Percentiles rank a stretch among this genome's conserved stretches.
Evolutionary conservation across 2,329 filamentous ascomycete genomes (phyloP).

Genomic region (Elsinoe ampelina): DNA sequence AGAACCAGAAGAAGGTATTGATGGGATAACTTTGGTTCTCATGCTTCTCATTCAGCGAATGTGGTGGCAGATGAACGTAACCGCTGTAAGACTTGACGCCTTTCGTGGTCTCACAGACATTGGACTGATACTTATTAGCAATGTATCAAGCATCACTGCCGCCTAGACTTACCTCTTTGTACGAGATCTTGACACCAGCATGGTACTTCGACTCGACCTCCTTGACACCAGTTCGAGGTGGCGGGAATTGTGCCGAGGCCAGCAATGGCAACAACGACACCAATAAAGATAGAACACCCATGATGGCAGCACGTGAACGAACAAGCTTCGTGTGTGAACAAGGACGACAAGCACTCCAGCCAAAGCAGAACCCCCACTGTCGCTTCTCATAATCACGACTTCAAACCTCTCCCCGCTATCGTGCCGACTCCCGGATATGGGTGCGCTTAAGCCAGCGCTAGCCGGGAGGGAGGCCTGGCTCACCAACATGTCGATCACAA

Average conservation of each 20-base stretch:
- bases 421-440: not conserved
- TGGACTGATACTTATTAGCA: slow-evolving; percentile 14
- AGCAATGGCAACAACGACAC: slow-evolving; percentile 8
- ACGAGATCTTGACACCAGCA: slow-evolving; percentile 37
- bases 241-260: slow-evolving; percentile 29
- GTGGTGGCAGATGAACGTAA: slow-evolving; percentile 24
- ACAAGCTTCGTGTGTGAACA: not conserved
- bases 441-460: not conserved
- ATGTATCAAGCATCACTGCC: no score
- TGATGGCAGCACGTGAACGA: not conserved
- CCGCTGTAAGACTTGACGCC: slow-evolving; percentile 37
- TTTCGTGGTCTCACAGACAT: slow-evolving; percentile 40
- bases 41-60: slow-evolving; percentile 19
- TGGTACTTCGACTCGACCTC: slow-evolving; percentile 35
- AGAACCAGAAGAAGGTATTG: slow-evolving; percentile 51
- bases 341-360: no score
- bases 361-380: not conserved
- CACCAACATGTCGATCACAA: no score
- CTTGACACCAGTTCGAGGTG: slow-evolving; percentile 33
- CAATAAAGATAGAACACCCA: not conserved
- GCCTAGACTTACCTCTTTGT: slow-evolving; percentile 32
- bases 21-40: slow-evolving; percentile 21
- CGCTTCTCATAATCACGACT: not conserved
- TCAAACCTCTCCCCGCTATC: not conserved
- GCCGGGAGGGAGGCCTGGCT: no score